A percentile compares a stretch with the other conserved stretches of the same genome.
Evolutionary conservation across 208 protist genomes (phyloP).

Genomic region (Leishmania major): DNA sequence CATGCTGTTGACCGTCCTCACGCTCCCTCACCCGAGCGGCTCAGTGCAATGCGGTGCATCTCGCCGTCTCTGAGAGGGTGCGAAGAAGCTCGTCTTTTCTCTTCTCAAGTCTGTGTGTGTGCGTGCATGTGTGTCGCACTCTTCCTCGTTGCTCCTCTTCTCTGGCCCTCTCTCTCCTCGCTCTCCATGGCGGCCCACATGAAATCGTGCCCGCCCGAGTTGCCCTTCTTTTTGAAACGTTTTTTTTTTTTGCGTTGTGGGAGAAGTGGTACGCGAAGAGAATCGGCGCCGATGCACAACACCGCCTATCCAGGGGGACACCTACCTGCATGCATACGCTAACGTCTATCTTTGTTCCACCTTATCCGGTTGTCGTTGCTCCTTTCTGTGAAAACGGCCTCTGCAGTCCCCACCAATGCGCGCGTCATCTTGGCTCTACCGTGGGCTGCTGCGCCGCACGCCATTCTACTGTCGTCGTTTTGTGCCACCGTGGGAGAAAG

Average conservation of each 20-base stretch:
- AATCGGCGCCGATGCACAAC: not conserved
- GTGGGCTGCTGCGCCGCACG: not conserved
- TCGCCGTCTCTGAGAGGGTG: not conserved
- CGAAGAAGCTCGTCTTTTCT: not conserved
- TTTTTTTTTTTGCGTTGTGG: no score
- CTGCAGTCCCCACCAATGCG: constrained; percentile 9
- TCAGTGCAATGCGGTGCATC: not conserved
- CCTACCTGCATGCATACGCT: not conserved
- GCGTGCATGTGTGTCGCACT: not conserved
- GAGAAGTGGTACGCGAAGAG: not conserved
- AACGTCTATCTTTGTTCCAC: not conserved
- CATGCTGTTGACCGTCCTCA: not conserved
- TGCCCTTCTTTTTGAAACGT: not conserved
- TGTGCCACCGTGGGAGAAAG: constrained; percentile 84
- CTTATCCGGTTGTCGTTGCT: not conserved
- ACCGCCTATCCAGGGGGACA: not conserved
- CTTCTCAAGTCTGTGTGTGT: not conserved
- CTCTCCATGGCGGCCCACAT: not conserved
- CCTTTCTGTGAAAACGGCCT: not conserved
- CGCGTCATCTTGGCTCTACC: not conserved
- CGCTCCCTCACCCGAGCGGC: not conserved
- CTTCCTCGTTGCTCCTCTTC: not conserved
- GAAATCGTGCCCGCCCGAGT: not conserved
- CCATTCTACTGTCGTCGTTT: constrained; percentile 49
- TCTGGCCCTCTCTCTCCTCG: not conserved